Evolutionary conservation across 176 grass and related monocot species (phyloP), one percentile per base, ranked within the genome.

Genomic region (Leersia perrieri): DNA sequence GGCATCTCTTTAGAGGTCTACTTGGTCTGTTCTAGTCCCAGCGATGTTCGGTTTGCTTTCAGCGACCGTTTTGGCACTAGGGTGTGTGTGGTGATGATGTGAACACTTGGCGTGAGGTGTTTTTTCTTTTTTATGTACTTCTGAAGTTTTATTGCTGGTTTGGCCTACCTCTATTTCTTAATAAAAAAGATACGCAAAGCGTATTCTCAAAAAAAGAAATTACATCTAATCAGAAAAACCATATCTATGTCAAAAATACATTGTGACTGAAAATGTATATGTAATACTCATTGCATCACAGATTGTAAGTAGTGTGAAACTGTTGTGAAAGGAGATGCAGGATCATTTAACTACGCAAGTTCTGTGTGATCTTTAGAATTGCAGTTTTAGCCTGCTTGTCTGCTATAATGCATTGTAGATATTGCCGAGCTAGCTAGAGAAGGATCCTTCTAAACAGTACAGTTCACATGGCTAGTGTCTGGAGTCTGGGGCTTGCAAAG

Each of bases 401-500:
- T 58, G n/a, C 53, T 58, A 58, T n/a, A n/a, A n/a, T n/a, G n/a
- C 30, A 23, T 15, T 44, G 69, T 60, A 68, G 62, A 47, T 40
- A 63, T 13, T 53, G 32, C 39, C 16, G 20, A 75, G 28, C 53
- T 70, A 75, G 28, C 53, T 70, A 70, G 28, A 34, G 20, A 9
- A 83, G 47, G 42, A 38, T 69, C 22, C 7, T 20, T 63, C 31
- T 36, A 18, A 72, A 62, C 49, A 28, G 35, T 68, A 15, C 27
- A 77, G 22, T 76, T 89, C 70, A 85, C 77, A 75, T 80, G 41
- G 58, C 9, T 63, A 13, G n/a, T 58, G n/a, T 58, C 53, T 58
- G 53, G 53, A 58, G 3, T 60, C 70, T 33, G 40, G 47, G 35
- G 42, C 44, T 31, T 69, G 75, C 75, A 60, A 84, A 61, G 45